Conservation (phyloP, 225 moss, liverwort and hornwort genomes). For the Pseudoscleropodium purum region DNA sequence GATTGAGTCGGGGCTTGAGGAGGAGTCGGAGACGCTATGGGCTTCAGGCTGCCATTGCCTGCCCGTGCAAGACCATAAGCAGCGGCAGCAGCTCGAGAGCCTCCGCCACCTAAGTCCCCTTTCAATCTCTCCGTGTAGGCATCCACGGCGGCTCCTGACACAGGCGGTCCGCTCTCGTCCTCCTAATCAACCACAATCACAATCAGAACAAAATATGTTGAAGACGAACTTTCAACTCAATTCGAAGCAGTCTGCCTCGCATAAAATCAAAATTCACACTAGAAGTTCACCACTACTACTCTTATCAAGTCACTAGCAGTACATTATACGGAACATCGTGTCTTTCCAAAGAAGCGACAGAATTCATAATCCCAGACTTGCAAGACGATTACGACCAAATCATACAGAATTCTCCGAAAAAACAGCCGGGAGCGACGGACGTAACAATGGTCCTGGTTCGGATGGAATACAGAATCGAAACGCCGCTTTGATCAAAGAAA, state of each 20-base stretch:
- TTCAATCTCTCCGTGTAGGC: conserved; percentile 63
- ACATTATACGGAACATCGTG: neutral
- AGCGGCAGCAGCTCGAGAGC: conserved; percentile 53
- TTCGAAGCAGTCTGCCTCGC: neutral
- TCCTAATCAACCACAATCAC: conserved; percentile 8
- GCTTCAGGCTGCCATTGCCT: conserved; percentile 62
- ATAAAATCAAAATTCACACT: neutral
- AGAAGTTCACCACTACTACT: neutral
- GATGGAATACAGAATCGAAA: neutral
- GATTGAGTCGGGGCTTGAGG: conserved; percentile 23
- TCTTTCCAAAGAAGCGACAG: neutral
- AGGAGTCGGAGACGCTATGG: conserved; percentile 30
- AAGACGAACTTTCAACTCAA: neutral
- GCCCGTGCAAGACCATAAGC: conserved; percentile 60
- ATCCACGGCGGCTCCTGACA: conserved; percentile 45
- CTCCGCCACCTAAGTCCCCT: conserved; percentile 71
- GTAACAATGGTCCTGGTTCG: neutral
- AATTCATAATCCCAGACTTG: neutral
- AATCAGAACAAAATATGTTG: neutral
- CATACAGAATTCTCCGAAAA: neutral
- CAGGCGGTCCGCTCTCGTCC: conserved; percentile 33
- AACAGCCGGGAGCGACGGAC: neutral
- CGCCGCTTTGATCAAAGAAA: neutral
- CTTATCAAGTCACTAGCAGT: neutral
- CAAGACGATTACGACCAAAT: neutral